Base-by-base conservation (phyloP, 352 stramenopile species). In the Phytophthora pini region DNA sequence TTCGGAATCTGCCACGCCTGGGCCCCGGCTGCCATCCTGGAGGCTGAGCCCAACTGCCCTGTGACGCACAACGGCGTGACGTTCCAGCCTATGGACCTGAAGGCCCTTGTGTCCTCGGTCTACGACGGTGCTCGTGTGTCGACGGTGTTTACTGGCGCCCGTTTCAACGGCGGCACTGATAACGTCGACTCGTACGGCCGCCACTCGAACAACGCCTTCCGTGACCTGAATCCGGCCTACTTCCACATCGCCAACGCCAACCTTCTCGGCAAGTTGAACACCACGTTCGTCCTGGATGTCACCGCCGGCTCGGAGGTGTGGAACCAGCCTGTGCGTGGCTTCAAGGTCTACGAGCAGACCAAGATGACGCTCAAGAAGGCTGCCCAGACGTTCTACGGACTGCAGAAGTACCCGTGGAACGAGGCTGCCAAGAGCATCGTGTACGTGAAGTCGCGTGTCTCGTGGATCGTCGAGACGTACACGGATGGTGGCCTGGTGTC, bases 311-410 rank as follows among this genome's bases (percentile, higher is more conserved):
- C 60, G 1, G 61, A 81, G 53, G 77, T 90, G 22, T 89, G 80
- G 78, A 89, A 89, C 66, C 74, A 85, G 58, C 80, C 80, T 2
- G 68, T 87, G 40, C 60, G 59, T 46, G 71, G 64, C 52, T 88
- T 82, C 65, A 61, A 72, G 44, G 75, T 70, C 47, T 89, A 85
- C 65, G 52, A 79, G 44, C 52, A 78, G 24, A 60, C 65, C 36
- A 48, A 54, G 8, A 70, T 80, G 61, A 62, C 60, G 20, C 55
- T 84, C 47, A 65, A 66, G 20, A 61, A 73, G 15, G 56, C 67
- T 31, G 39, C 77, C 2, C 61, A 72, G 1, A 76, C 74, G 0
- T 61, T 77, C 47, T 86, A 77, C 52, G 62, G 64, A 40, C 73
- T 73, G 20, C 50, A 61, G 24, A 54, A 45, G 36, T 89, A 89